Conservation (phyloP, 2,329 filamentous ascomycete species). For the Amauroascus verrucosus region DNA sequence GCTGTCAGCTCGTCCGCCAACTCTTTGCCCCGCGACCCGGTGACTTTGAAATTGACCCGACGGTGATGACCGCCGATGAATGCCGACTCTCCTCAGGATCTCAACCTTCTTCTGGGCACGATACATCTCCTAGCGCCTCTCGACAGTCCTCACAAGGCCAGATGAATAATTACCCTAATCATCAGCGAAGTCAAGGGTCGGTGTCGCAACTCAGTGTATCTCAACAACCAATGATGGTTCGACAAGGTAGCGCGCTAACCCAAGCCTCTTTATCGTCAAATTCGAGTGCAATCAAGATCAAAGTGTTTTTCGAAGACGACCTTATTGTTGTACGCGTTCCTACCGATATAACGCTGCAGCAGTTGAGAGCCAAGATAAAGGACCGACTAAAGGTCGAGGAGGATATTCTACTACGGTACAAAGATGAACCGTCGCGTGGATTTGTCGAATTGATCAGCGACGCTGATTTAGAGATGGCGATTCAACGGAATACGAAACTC, state of each 20-base stretch:
- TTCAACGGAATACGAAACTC: constrained; percentile 78
- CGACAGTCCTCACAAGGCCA: constrained; percentile 57
- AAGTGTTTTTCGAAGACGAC: constrained; percentile 86
- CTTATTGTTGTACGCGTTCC: constrained; percentile 86
- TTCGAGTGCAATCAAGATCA: constrained; percentile 68
- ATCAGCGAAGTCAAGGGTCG: constrained; percentile 27
- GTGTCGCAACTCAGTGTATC: constrained; percentile 23
- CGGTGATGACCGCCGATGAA: constrained; percentile 36
- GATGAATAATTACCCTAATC: constrained; percentile 44
- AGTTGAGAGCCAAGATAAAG: constrained; percentile 72
- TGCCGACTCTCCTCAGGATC: constrained; percentile 65
- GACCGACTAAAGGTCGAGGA: constrained; percentile 72
- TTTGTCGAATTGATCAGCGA: constrained; percentile 68
- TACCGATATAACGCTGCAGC: constrained; percentile 63
- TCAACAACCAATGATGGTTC: constrained; percentile 32
- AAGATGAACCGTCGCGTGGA: constrained; percentile 68
- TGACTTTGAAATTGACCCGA: constrained; percentile 81
- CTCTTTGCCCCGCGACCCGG: constrained; percentile 85
- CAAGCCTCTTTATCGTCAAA: constrained; percentile 33
- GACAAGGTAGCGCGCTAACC: constrained; percentile 46
- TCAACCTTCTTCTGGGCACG: constrained; percentile 55
- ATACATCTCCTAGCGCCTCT: constrained; percentile 50
- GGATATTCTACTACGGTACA: constrained; percentile 71
- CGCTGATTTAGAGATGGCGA: constrained; percentile 67
- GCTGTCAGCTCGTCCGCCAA: constrained; percentile 72